Evolutionary conservation across 2,329 filamentous ascomycete genomes (phyloP).

Genomic region (Colletotrichum camelliae): DNA sequence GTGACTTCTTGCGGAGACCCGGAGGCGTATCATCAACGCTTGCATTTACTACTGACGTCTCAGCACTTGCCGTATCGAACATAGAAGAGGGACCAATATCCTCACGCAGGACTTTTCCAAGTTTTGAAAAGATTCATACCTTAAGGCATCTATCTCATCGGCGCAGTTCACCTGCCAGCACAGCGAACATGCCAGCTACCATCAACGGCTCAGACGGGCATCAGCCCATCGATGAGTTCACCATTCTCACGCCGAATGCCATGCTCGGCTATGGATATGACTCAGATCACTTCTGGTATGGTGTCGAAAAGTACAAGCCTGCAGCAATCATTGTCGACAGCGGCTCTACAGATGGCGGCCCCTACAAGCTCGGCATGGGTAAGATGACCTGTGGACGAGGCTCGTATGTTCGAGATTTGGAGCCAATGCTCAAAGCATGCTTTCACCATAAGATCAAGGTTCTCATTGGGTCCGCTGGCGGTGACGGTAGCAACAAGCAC

Average conservation of each 20-base stretch:
- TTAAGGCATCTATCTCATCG: neutral
- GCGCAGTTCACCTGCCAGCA: neutral
- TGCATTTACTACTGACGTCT: neutral
- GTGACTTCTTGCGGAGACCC: neutral
- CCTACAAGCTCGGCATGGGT: conserved; percentile 45
- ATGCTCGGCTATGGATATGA: conserved; percentile 56
- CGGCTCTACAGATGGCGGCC: conserved; percentile 40
- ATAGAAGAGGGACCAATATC: neutral
- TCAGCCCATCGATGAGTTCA: neutral
- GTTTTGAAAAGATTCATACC: neutral
- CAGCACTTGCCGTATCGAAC: neutral
- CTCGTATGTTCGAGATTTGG: conserved; percentile 47
- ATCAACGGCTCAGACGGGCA: neutral
- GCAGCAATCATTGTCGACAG: conserved; percentile 40
- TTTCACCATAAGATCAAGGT: conserved; percentile 40
- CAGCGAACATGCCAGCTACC: neutral
- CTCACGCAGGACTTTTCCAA: neutral
- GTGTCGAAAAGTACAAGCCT: conserved; percentile 33
- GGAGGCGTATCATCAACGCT: neutral
- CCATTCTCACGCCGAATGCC: conserved; percentile 48
- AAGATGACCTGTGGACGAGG: conserved; percentile 43
- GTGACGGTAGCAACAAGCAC: conserved; percentile 49
- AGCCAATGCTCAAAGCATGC: conserved; percentile 39
- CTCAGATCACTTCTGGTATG: conserved; percentile 29
- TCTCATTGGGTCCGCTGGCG: conserved; percentile 50